Conservation (phyloP, 2,329 filamentous ascomycete species). For the Colletotrichum sidae region DNA sequence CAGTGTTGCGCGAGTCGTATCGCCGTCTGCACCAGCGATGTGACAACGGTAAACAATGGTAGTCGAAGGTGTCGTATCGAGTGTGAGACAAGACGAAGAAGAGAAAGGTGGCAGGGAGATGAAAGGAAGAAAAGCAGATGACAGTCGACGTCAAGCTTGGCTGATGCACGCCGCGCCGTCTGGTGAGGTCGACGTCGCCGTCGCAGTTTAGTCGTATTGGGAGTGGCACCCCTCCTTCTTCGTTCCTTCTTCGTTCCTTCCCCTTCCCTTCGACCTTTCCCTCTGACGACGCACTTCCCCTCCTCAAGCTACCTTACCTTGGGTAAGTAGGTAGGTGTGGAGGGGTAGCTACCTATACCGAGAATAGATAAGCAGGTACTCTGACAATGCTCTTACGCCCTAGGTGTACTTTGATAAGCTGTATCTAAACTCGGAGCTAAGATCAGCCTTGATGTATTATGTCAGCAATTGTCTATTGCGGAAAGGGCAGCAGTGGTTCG, state of each 20-base stretch:
- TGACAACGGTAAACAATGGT: not conserved
- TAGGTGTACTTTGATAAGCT: no score
- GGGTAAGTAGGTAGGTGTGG: not conserved
- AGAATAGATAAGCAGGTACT: no score
- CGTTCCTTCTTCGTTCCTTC: conserved; percentile 11
- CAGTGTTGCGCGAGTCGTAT: conserved; percentile 4
- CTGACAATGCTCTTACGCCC: no score
- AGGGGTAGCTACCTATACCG: not conserved
- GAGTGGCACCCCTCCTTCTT: conserved; percentile 7
- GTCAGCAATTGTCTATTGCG: no score
- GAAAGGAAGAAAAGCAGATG: not conserved
- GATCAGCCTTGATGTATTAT: no score
- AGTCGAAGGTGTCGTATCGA: not conserved
- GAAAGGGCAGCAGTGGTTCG: no score
- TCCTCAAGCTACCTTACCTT: no score
- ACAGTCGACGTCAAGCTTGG: conserved; percentile 32
- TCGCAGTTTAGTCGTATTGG: no score
- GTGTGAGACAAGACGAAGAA: not conserved
- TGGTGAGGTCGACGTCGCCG: conserved; percentile 8
- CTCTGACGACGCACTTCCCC: no score
- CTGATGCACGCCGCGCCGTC: conserved; percentile 30
- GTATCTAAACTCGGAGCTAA: no score
- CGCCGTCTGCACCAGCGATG: not conserved
- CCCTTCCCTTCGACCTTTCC: not conserved
- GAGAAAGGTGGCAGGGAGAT: not conserved